phyloP scores from a whole-genome alignment of 2,329 filamentous ascomycete genomes.

The Cordyceps farinosa region DNA sequence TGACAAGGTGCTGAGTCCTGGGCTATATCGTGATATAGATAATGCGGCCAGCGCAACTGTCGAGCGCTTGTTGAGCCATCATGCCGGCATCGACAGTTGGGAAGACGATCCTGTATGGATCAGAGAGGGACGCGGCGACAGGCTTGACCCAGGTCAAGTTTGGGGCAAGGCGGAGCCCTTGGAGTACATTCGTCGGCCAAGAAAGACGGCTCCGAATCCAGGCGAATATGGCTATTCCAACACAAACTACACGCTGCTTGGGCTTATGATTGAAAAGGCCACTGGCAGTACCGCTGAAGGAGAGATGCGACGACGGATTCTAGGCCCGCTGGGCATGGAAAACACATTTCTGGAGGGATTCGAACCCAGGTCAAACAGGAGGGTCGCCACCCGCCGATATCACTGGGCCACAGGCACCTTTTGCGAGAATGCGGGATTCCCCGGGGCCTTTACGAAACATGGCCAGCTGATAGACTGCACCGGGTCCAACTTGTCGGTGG shows the following conservation, averaged over 20 bases:
- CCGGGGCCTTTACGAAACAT: conserved; percentile 10
- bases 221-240: conserved; percentile 20
- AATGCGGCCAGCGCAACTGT: conserved; percentile 16
- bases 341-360: conserved; percentile 19
- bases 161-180: conserved; percentile 20
- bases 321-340: conserved; percentile 16
- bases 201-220: conserved; percentile 16
- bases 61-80: conserved; percentile 16
- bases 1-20: conserved; percentile 6
- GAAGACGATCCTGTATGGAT: conserved; percentile 20
- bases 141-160: conserved; percentile 15
- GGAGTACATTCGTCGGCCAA: conserved; percentile 20
- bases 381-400: conserved; percentile 9
- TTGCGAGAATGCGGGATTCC: conserved; percentile 16
- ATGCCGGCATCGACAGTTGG: conserved; percentile 20
- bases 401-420: conserved; percentile 19
- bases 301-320: conserved; percentile 17
- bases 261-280: conserved; percentile 18
- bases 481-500: conserved; percentile 19
- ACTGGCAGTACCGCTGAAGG: conserved; percentile 16
- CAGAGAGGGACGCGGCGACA: conserved; percentile 16
- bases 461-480: conserved; percentile 19
- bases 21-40: conserved; percentile 16
- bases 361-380: conserved; percentile 3
- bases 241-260: conserved; percentile 21